These are phyloP conservation scores for Globisporangium acanthophoron DNA, from an alignment of 352 stramenopile genomes.

Conservation along the genomic window DNA sequence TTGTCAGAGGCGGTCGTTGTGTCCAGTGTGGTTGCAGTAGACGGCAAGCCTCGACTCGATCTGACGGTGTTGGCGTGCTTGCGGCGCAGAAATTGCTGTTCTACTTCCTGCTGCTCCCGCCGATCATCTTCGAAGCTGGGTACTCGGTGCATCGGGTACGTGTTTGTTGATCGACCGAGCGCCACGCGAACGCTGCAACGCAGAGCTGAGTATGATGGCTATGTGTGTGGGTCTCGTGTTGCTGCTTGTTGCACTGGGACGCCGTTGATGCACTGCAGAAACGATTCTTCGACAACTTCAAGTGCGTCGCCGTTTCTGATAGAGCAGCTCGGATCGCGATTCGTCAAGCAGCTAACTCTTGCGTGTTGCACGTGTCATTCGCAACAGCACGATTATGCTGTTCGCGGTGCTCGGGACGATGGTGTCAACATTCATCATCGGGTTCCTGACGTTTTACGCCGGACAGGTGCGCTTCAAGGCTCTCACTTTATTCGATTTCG, in stretches of 20 bases:
- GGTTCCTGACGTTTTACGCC: constrained; percentile 89
- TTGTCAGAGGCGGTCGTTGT: not conserved
- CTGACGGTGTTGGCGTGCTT: too few species aligned
- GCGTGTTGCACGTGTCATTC: not conserved
- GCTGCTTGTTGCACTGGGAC: too few species aligned
- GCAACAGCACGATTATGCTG: constrained; percentile 88
- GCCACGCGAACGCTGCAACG: too few species aligned
- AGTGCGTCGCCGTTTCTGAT: constrained; percentile 19
- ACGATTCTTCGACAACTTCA: constrained; percentile 96
- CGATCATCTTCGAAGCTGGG: constrained; percentile 97
- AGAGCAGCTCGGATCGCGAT: not conserved
- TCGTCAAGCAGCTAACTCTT: not conserved
- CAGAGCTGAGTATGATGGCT: not conserved
- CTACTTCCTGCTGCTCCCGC: constrained; percentile 95
- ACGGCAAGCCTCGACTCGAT: too few species aligned
- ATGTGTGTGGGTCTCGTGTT: not conserved
- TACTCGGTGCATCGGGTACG: constrained; percentile 87
- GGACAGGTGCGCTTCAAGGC: constrained; percentile 31
- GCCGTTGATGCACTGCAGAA: constrained; percentile 30
- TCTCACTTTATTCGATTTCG: too few species aligned
- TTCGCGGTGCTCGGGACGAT: constrained; percentile 95
- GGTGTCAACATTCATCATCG: constrained; percentile 95
- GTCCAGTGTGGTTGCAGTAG: too few species aligned
- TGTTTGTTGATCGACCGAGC: not conserved
- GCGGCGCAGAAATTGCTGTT: constrained; percentile 85